Percentiles rank a stretch among this genome's conserved stretches.
These are phyloP conservation scores for Saccharomycopsis guyanensis DNA, from an alignment of 805 yeast genomes.

Conservation along the genomic window DNA sequence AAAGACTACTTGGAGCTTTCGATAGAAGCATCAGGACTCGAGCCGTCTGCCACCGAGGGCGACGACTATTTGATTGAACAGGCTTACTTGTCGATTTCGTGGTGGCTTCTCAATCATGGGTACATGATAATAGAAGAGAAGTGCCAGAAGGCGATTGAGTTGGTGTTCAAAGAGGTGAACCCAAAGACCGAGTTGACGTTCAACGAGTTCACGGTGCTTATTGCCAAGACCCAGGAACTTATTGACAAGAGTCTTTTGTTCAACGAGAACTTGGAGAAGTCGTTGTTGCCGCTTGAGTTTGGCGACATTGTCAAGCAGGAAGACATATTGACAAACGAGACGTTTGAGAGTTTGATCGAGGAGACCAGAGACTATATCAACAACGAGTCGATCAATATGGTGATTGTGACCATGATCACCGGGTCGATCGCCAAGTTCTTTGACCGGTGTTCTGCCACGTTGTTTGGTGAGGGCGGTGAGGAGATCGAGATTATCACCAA, in stretches of 20 bases:
- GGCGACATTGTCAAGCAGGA: slow-evolving; percentile 34
- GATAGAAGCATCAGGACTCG: slow-evolving; percentile 52
- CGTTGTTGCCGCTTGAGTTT: slow-evolving; percentile 20
- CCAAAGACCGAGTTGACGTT: slow-evolving; percentile 67
- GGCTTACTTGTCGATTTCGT: slow-evolving; percentile 75
- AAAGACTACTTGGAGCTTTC: slow-evolving; percentile 78
- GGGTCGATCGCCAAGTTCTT: slow-evolving; percentile 32
- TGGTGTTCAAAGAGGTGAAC: slow-evolving; percentile 53
- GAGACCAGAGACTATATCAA: slow-evolving; percentile 40
- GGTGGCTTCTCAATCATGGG: slow-evolving; percentile 92
- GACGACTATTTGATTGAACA: slow-evolving; percentile 59
- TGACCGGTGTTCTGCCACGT: slow-evolving; percentile 26
- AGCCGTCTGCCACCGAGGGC: slow-evolving; percentile 20
- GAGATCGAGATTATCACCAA: slow-evolving; percentile 28
- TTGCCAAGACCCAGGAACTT: slow-evolving; percentile 33
- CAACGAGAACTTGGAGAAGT: slow-evolving; percentile 16
- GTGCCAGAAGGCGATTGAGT: slow-evolving; percentile 49
- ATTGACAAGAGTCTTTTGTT: slow-evolving; percentile 27
- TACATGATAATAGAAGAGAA: slow-evolving; percentile 52
- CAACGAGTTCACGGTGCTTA: slow-evolving; percentile 46
- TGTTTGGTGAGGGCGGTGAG: slow-evolving; percentile 18
- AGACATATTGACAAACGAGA: slow-evolving; percentile 30
- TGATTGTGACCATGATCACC: slow-evolving; percentile 31
- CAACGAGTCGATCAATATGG: slow-evolving; percentile 26
- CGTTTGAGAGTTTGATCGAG: slow-evolving; percentile 33